Evolutionary conservation across 2,329 filamentous ascomycete genomes (phyloP), one percentile per base, ranked within the genome.

Genomic region (Colletotrichum kahawae): DNA sequence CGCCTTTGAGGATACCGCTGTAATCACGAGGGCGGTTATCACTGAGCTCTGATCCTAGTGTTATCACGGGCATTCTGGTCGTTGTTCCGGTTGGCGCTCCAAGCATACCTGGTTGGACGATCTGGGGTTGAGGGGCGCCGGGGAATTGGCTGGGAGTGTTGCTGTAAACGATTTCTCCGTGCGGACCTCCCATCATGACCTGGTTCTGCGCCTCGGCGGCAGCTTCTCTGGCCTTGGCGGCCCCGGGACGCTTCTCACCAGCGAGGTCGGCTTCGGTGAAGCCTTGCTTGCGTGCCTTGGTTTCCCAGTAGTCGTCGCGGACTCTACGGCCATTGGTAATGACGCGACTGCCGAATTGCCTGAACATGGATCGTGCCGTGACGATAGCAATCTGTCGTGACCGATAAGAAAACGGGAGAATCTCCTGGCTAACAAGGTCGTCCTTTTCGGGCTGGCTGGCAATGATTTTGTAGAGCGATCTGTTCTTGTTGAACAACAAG

Each of bases 371-470:
- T 78, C 95, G 93, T 34, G 97, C 97, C 1, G 97, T 98, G 57
- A 99, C 97, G 77, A 99, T 98, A 67, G 97, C 97, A 79, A 99
- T 99, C 85, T 99, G 97, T 66, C 97, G 92, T n/a, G 97, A 99
- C 59, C 97, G 92, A 83, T 99, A 99, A 5, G 96, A 98, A 84
- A 98, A 99, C 0, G 97, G 97, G 24, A 99, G 88, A 73, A 98
- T 97, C 81, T 98, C 97, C 86, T 98, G 96, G 77, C 93, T 90
- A 64, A 99, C 98, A 18, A 99, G 89, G 81, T 98, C 95, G 83
- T 99, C 97, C 88, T 99, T 99, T 83, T 99, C 97, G 33, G 93
- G 89, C 83, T 98, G 96, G 77, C 94, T 97, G 72, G 96, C 96
- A 80, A 99, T 99, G 82, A 99, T 99, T 86, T 99, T 99, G 89